Base-by-base conservation (phyloP, 73 alveolate species). In the Paramecium octaurelia region DNA sequence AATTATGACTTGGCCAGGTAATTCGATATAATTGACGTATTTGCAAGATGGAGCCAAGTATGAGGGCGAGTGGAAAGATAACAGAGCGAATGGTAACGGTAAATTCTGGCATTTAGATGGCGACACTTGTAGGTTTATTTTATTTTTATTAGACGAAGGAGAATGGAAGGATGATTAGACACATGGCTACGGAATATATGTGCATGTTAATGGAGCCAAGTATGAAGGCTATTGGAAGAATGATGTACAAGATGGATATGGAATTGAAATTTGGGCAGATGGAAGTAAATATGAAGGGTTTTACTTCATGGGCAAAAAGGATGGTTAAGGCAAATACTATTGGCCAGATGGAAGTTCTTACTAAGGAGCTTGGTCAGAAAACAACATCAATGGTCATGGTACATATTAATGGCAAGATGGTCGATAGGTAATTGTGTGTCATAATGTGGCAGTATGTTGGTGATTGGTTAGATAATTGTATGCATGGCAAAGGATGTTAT, bases 311-410 rank as follows among this genome's bases (percentile, higher is more conserved):
- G 95, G 95, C 12, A 95, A 95, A 80, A 95, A 93, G 46, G 88
- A 86, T 58, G 97, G 97, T 31, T 20, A 59, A 24, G 97, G 97
- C 6, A 93, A 58, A 44, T 95, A 95, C 58, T 42, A 76, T 59
- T 96, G 99, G 98, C 91, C 95, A 18, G 99, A 96, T 94, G 97
- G 97, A 36, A 85, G 97, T 23, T 58, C 29, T 84, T 96, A 96
- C 90, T 93, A 84, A 42, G 99, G 99, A 43, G 86, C 95, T 75
- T 95, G 99, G 98, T 92, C 86, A 85, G 95, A 96, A 34, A 96
- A 92, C 68, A 58, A 71, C 23, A 86, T 93, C 4, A 24, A 92
- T 88, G 97, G 96, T 57, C 60, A 83, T 31, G 98, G 98, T 8
- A 86, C 59, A 50, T 93, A 93, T 93, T 60, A 90, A 18, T 96